Percentiles rank a stretch among this genome's conserved stretches.
Evolutionary conservation across 805 yeast genomes (phyloP).

Genomic region (Cyberlindnera maritima): DNA sequence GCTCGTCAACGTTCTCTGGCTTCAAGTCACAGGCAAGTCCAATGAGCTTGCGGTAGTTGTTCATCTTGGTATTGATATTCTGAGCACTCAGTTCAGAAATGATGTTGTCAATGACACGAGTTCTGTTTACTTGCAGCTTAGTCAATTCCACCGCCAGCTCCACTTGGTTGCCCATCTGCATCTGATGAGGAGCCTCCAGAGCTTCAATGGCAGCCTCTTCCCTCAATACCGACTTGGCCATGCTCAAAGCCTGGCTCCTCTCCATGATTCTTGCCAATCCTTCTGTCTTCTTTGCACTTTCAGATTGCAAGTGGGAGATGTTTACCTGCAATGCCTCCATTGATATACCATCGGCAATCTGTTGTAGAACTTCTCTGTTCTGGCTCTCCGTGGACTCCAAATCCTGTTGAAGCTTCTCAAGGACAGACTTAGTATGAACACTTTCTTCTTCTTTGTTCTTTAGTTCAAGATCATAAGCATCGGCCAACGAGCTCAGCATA

Average conservation of each 20-base stretch:
- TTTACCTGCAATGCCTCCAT: slow-evolving; percentile 18
- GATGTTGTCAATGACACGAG: slow-evolving; percentile 43
- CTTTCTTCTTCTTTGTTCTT: slow-evolving; percentile 52
- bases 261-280: slow-evolving; percentile 48
- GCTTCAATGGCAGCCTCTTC: slow-evolving; percentile 40
- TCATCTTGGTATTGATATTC: slow-evolving; percentile 54
- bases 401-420: slow-evolving; percentile 40
- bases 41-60: slow-evolving; percentile 76
- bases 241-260: slow-evolving; percentile 59
- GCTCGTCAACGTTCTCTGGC: slow-evolving; percentile 74
- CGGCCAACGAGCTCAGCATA: slow-evolving; percentile 44
- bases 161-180: slow-evolving; percentile 11
- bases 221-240: slow-evolving; percentile 56
- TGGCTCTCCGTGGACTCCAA: slow-evolving; percentile 35
- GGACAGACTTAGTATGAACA: slow-evolving; percentile 43
- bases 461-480: slow-evolving; percentile 55
- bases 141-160: slow-evolving; percentile 42
- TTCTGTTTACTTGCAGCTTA: slow-evolving; percentile 50
- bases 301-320: slow-evolving; percentile 17
- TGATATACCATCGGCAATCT: slow-evolving; percentile 21
- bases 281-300: slow-evolving; percentile 29
- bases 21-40: slow-evolving; percentile 74
- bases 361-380: slow-evolving; percentile 26
- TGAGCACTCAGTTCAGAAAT: slow-evolving; percentile 46
- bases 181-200: neutral